A percentile compares a stretch with the other conserved stretches of the same genome.
Evolutionary conservation across 1,139 yeast genomes (phyloP).

Genomic region (Williopsis jadinii): DNA sequence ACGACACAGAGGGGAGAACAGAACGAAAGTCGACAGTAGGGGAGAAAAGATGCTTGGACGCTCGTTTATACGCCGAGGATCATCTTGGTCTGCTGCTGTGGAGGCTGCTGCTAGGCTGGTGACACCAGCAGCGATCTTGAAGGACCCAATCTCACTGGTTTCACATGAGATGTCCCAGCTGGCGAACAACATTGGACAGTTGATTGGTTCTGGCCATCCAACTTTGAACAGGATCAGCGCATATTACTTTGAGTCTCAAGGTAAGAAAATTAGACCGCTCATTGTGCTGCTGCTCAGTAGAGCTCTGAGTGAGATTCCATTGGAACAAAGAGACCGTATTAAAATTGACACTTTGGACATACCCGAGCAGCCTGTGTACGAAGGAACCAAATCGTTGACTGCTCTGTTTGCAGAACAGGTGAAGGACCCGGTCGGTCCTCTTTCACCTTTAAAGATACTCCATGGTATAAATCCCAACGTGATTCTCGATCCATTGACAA

Average conservation of each 20-base stretch:
- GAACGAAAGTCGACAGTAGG: too few species aligned
- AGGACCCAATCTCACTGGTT: slow-evolving; percentile 88
- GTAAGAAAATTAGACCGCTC: slow-evolving; percentile 90
- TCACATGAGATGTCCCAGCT: slow-evolving; percentile 89
- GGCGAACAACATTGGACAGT: slow-evolving; percentile 77
- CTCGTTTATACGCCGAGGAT: slow-evolving; percentile 10
- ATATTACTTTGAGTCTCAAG: slow-evolving; percentile 93
- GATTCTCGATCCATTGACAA: slow-evolving; percentile 73
- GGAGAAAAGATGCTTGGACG: neutral
- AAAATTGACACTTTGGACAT: slow-evolving; percentile 57
- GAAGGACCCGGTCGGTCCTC: slow-evolving; percentile 28
- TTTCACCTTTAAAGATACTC: slow-evolving; percentile 75
- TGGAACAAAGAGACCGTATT: slow-evolving; percentile 58
- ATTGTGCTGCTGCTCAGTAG: slow-evolving; percentile 78
- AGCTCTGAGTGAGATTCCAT: slow-evolving; percentile 73
- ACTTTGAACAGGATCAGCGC: slow-evolving; percentile 83
- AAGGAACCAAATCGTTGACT: slow-evolving; percentile 31
- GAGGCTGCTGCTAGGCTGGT: slow-evolving; percentile 77
- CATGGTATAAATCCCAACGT: slow-evolving; percentile 85
- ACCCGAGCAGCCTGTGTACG: slow-evolving; percentile 51
- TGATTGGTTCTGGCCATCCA: slow-evolving; percentile 92
- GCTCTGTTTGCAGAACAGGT: slow-evolving; percentile 14
- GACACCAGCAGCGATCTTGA: slow-evolving; percentile 52
- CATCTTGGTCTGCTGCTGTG: slow-evolving; percentile 55
- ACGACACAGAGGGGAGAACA: too few species aligned